phyloP scores from a whole-genome alignment of 1,139 yeast species.

The Geotrichum klebahnii region DNA sequence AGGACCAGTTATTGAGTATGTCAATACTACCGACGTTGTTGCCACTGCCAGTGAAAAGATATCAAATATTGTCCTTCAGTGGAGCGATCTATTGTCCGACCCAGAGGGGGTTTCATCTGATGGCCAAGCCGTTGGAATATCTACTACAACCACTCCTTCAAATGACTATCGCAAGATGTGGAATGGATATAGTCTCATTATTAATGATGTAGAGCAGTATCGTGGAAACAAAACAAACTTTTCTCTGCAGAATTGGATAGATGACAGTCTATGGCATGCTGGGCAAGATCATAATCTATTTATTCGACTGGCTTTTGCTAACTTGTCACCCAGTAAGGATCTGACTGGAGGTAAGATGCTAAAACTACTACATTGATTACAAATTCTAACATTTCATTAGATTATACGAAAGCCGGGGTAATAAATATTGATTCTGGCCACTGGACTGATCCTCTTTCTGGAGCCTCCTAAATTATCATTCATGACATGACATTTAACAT shows the following conservation, averaged over 20 bases:
- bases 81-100: conserved; percentile 12
- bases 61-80: conserved; percentile 8
- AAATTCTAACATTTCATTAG: conserved; percentile 6
- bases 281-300: conserved; percentile 24
- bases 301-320: conserved; percentile 33
- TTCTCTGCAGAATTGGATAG: conserved; percentile 32
- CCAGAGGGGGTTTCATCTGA: background rate
- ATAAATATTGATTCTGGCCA: conserved; percentile 25
- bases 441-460: conserved; percentile 27
- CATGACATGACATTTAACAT: no score
- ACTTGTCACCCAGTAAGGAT: conserved; percentile 18
- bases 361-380: background rate
- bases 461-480: conserved; percentile 25
- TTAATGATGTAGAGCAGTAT: conserved; percentile 76
- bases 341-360: conserved; percentile 26
- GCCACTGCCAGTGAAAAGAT: conserved; percentile 1
- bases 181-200: conserved; percentile 56
- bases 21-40: conserved; percentile 4
- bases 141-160: background rate
- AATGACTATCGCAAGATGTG: conserved; percentile 23
- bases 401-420: conserved; percentile 32
- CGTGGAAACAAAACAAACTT: conserved; percentile 45
- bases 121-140: conserved; percentile 2
- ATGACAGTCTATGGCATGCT: conserved; percentile 10
- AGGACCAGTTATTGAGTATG: conserved; percentile 35